Percentiles rank a stretch among this genome's conserved stretches.
These are phyloP conservation scores for Parastagonospora nodorum DNA, from an alignment of 2,329 filamentous ascomycete species.

Conservation along the genomic window DNA sequence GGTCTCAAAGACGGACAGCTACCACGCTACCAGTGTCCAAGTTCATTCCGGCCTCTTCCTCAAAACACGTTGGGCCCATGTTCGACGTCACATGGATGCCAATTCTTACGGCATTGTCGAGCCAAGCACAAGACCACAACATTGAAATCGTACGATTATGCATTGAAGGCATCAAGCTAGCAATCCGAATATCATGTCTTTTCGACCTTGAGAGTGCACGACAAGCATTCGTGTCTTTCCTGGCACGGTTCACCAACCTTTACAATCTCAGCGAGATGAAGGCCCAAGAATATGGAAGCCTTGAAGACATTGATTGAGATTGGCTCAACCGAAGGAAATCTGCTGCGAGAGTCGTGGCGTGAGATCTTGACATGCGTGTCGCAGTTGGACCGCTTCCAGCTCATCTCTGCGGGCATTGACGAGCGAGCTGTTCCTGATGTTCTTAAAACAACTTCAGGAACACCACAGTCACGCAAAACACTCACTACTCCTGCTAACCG, in stretches of 20 bases:
- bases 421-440: conserved; percentile 92
- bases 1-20: conserved; percentile 82
- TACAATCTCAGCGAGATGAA: conserved; percentile 96
- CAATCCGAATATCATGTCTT: conserved; percentile 88
- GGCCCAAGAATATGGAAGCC: conserved; percentile 94
- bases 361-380: conserved; percentile 95
- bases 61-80: conserved; percentile 96
- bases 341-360: conserved; percentile 89
- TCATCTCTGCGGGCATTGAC: conserved; percentile 93
- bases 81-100: conserved; percentile 99
- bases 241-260: conserved; percentile 92
- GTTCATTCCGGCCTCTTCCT: conserved; percentile 92
- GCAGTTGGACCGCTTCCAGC: conserved; percentile 90
- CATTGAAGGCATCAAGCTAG: conserved; percentile 92
- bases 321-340: conserved; percentile 89
- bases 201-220: conserved; percentile 93
- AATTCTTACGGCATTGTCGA: conserved; percentile 91
- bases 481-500: conserved; percentile 64
- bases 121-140: conserved; percentile 92
- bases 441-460: conserved; percentile 70
- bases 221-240: conserved; percentile 90
- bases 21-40: conserved; percentile 68
- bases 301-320: conserved; percentile 90
- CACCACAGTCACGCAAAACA: conserved; percentile 66
- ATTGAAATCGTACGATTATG: conserved; percentile 90